Conservation (phyloP, 2,329 filamentous ascomycete species). For the Neofusicoccum umdonicola region DNA sequence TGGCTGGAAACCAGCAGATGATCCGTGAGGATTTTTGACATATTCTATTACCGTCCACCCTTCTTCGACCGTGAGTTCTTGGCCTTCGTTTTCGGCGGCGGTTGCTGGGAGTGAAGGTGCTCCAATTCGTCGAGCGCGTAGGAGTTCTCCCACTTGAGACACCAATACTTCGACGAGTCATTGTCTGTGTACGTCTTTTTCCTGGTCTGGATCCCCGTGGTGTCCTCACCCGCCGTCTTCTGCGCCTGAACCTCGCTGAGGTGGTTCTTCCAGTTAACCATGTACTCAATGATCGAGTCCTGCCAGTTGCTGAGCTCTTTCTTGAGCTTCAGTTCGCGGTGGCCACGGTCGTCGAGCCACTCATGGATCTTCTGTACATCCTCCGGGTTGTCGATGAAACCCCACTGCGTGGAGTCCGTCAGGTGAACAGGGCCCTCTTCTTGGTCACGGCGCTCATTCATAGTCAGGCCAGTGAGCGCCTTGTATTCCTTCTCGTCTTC, state of each 20-base stretch:
- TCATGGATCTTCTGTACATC: slow-evolving; percentile 74
- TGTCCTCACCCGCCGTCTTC: slow-evolving; percentile 49
- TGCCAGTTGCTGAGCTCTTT: slow-evolving; percentile 81
- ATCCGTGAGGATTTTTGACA: neutral
- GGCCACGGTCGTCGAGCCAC: slow-evolving; percentile 85
- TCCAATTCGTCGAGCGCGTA: slow-evolving; percentile 59
- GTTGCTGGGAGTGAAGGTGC: slow-evolving; percentile 60
- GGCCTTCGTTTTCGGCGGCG: slow-evolving; percentile 43
- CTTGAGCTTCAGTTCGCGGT: slow-evolving; percentile 80
- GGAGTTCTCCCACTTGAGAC: slow-evolving; percentile 64
- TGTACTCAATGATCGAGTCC: slow-evolving; percentile 72
- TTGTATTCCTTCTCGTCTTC: slow-evolving; percentile 65
- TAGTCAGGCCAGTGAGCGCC: slow-evolving; percentile 62
- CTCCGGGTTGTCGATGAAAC: slow-evolving; percentile 79
- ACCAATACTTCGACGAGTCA: slow-evolving; percentile 55
- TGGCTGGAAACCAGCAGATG: neutral
- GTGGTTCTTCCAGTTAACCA: slow-evolving; percentile 76
- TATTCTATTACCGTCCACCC: neutral
- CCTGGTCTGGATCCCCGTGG: slow-evolving; percentile 60
- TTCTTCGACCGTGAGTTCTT: slow-evolving; percentile 17
- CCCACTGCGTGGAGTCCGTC: slow-evolving; percentile 78
- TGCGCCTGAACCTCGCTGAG: slow-evolving; percentile 55
- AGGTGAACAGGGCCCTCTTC: slow-evolving; percentile 85
- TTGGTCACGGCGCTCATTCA: slow-evolving; percentile 76
- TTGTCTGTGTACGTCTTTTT: slow-evolving; percentile 59